Base-by-base conservation (phyloP, 116 monocot genomes). In the Trichopus zeylanicus region DNA sequence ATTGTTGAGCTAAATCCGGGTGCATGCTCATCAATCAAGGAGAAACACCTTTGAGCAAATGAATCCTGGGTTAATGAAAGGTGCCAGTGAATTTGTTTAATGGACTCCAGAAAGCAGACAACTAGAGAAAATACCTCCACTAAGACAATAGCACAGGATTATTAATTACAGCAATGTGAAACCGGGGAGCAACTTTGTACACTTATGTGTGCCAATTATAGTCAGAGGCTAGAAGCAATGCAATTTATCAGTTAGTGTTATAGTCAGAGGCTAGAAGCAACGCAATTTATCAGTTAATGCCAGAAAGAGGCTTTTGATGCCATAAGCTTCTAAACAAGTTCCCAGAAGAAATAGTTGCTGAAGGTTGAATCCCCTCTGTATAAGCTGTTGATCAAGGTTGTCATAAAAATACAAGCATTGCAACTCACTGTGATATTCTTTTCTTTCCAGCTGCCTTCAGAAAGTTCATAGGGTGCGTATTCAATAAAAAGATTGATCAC, bases 11-110 rank as follows among this genome's bases (percentile, higher is more conserved):
- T 87, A 71, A 97, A 97, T 21, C 77, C 84, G 0, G 91, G 87
- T 22, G 97, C 87, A 75, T 97, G 91, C 67, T 97, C 87, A 70
- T 97, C 91, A 23, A 97, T 97, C 72, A 97, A 46, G 16, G 97
- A 87, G 66, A 97, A 97, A 52, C 97, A 97, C 51, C 70, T 79
- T 58, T 80, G 51, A 55, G 87, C 91, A 85, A 97, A 97, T 57
- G 81, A 70, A 70, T 97, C 87, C 97, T 91, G 79, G n/a, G n/a
- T n/a, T 55, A 63, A 73, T 65, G 48, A 37, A 29, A 42, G 26
- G 27, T 27, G 11, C 21, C 25, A 6, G 20, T 20, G 9, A 16
- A 24, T 55, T 28, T 8, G 46, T 42, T 42, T 15, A 42, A 0
- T 16, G 42, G 1, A 42, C n/a, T 42, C n/a, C 42, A 42, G 18